These are phyloP conservation scores for Neonectria punicea DNA, from an alignment of 2,329 filamentous ascomycete genomes.

Conservation along the genomic window DNA sequence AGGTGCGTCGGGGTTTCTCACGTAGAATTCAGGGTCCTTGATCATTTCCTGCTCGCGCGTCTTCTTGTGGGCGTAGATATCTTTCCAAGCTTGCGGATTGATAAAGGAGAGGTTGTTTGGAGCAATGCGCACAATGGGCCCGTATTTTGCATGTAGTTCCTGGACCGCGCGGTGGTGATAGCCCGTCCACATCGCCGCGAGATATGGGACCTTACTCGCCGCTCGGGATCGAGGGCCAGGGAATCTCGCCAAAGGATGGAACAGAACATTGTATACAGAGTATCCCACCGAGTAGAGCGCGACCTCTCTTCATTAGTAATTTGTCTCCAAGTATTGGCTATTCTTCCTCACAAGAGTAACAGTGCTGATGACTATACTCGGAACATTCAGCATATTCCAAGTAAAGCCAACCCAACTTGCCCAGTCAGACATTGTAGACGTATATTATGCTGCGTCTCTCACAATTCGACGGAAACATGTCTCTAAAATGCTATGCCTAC, in stretches of 20 bases:
- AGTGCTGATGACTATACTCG: conserved; percentile 5
- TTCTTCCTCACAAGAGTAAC: conserved; percentile 10
- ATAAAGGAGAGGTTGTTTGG: conserved; percentile 25
- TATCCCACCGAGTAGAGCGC: background rate
- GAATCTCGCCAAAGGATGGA: conserved; percentile 21
- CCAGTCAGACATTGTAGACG: conserved; percentile 15
- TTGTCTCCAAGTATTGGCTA: background rate
- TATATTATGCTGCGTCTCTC: background rate
- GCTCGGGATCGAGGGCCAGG: conserved; percentile 15
- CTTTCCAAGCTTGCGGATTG: conserved; percentile 25
- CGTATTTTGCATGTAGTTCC: conserved; percentile 23
- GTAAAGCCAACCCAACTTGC: background rate
- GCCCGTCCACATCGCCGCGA: conserved; percentile 3
- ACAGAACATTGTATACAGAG: conserved; percentile 16
- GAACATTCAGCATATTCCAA: conserved; percentile 5
- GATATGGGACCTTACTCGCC: conserved; percentile 19
- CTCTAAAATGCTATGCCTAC: background rate
- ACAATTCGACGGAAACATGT: background rate
- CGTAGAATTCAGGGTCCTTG: conserved; percentile 14
- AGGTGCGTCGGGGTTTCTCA: conserved; percentile 19
- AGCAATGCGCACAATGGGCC: conserved; percentile 22
- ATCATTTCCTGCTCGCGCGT: conserved; percentile 16
- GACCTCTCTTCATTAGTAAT: conserved; percentile 5
- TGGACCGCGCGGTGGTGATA: conserved; percentile 14
- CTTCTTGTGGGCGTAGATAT: conserved; percentile 25